phyloP scores from a whole-genome alignment of 176 grass and related monocot species.

The Tillandsia fasciculata region DNA sequence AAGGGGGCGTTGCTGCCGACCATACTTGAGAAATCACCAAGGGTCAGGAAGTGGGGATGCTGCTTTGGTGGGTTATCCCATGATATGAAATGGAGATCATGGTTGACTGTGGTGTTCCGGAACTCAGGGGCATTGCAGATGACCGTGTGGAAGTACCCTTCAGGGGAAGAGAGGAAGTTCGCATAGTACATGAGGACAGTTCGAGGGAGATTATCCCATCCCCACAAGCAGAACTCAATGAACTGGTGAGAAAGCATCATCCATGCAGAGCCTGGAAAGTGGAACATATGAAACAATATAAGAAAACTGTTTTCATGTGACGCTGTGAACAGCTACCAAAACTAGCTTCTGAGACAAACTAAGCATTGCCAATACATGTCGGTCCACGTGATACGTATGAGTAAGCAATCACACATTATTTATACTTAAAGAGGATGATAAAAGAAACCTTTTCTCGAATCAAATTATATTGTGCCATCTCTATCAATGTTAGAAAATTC shows the following conservation, averaged over 20 bases:
- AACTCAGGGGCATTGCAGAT: conserved; percentile 93
- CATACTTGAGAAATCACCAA: conserved; percentile 54
- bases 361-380: too few species aligned
- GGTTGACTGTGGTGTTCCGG: conserved; percentile 80
- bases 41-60: conserved; percentile 76
- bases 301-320: not conserved
- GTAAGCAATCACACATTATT: too few species aligned
- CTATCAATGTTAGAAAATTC: too few species aligned
- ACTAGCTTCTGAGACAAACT: too few species aligned
- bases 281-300: conserved; percentile 4
- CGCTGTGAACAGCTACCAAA: too few species aligned
- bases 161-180: conserved; percentile 87
- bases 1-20: conserved; percentile 78
- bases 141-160: conserved; percentile 96
- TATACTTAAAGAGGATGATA: too few species aligned
- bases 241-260: conserved; percentile 93
- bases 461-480: too few species aligned
- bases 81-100: conserved; percentile 95
- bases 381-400: too few species aligned
- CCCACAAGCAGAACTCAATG: conserved; percentile 92
- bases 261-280: conserved; percentile 87
- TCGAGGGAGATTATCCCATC: conserved; percentile 96
- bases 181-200: conserved; percentile 98
- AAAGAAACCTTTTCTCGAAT: too few species aligned
- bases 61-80: conserved; percentile 99